phyloP scores from a whole-genome alignment of 495 filamentous ascomycete genomes.

The Penicillium soppii region DNA sequence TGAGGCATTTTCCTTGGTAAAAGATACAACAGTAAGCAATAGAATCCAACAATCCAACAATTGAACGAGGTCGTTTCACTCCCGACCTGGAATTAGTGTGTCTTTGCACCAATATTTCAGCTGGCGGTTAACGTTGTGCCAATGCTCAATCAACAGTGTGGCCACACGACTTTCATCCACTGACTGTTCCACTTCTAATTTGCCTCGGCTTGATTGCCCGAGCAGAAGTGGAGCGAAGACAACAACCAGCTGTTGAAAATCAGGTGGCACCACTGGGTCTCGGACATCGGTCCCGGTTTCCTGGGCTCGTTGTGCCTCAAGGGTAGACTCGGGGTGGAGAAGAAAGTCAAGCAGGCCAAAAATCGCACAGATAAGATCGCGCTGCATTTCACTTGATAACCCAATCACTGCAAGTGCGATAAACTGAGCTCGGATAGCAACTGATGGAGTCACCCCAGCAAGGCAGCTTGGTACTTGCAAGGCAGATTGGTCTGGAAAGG shows the following conservation, averaged over 20 bases:
- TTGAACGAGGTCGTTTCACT: no score
- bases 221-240: conserved; percentile 37
- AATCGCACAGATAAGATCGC: conserved; percentile 41
- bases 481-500: conserved; percentile 40
- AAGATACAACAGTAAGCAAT: no score
- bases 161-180: conserved; percentile 34
- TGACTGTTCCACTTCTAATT: conserved; percentile 23
- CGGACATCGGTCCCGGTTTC: conserved; percentile 13
- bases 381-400: conserved; percentile 35
- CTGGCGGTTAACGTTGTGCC: conserved; percentile 33
- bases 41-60: no score
- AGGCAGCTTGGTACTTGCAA: conserved; percentile 12
- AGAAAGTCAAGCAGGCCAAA: conserved; percentile 37
- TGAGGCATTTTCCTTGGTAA: no score
- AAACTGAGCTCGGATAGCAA: conserved; percentile 24
- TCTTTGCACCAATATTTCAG: conserved; percentile 23
- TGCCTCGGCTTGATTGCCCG: conserved; percentile 12
- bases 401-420: conserved; percentile 42
- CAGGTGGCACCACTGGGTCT: conserved; percentile 17
- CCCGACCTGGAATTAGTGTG: not conserved
- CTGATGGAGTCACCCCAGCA: conserved; percentile 10
- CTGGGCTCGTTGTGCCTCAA: conserved; percentile 13
- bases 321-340: conserved; percentile 22
- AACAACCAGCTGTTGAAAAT: conserved; percentile 28
- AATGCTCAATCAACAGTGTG: conserved; percentile 33